phyloP scores from a whole-genome alignment of 2,329 filamentous ascomycete genomes.

The Fusarium paranaense region DNA sequence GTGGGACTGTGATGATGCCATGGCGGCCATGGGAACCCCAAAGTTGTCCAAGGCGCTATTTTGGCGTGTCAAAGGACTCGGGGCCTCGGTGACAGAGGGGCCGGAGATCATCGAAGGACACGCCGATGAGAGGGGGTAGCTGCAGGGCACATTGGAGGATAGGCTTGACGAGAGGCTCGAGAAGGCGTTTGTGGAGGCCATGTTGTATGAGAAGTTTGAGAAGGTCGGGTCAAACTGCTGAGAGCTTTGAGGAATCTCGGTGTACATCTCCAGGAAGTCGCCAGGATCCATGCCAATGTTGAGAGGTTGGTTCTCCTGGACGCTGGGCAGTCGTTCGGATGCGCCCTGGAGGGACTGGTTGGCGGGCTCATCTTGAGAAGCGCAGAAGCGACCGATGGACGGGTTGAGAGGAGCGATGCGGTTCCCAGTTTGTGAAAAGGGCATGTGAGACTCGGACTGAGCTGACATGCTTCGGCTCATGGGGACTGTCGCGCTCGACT shows the following conservation, averaged over 20 bases:
- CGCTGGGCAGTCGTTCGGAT: constrained; percentile 48
- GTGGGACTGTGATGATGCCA: constrained; percentile 54
- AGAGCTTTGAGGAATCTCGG: constrained; percentile 31
- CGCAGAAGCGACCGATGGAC: constrained; percentile 46
- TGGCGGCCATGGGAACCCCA: constrained; percentile 51
- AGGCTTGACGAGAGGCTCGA: constrained; percentile 12
- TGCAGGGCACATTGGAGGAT: constrained; percentile 35
- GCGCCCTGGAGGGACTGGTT: constrained; percentile 39
- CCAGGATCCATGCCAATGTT: constrained; percentile 54
- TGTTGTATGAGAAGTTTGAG: constrained; percentile 19
- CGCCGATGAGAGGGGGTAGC: constrained; percentile 49
- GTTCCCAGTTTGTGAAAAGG: constrained; percentile 51
- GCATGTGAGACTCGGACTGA: constrained; percentile 53
- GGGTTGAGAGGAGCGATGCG: constrained; percentile 49
- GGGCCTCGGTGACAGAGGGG: constrained; percentile 52
- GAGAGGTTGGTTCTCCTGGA: constrained; percentile 50
- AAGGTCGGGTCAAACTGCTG: constrained; percentile 39
- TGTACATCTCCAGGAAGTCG: constrained; percentile 51
- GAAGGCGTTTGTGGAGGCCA: constrained; percentile 33
- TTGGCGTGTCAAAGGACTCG: constrained; percentile 56
- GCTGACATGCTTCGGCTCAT: constrained; percentile 61
- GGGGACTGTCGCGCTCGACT: constrained; percentile 47
- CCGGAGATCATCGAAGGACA: constrained; percentile 59
- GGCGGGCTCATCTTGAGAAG: constrained; percentile 47
- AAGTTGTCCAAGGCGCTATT: constrained; percentile 54